Conservation (phyloP, 345 rosid species). For the Bruguiera gymnorhiza region DNA sequence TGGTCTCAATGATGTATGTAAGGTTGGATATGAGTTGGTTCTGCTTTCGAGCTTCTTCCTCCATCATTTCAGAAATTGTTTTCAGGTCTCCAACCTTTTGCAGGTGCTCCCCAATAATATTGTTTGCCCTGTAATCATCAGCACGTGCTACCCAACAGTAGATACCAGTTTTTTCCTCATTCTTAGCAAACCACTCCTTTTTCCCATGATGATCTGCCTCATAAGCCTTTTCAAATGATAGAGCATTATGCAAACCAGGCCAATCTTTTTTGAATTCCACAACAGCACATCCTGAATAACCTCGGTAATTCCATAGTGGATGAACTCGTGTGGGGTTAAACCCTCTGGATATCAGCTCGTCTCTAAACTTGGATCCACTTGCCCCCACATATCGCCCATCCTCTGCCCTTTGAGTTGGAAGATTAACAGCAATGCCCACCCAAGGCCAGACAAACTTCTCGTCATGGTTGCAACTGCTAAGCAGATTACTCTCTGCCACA, state of each 20-base stretch:
- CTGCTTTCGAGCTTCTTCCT: constrained; percentile 88
- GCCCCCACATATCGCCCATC: constrained; percentile 70
- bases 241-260: constrained; percentile 88
- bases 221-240: constrained; percentile 80
- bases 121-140: constrained; percentile 63
- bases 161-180: constrained; percentile 47
- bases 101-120: constrained; percentile 67
- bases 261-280: constrained; percentile 90
- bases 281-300: constrained; percentile 82
- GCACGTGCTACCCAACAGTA: constrained; percentile 95
- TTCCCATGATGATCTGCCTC: constrained; percentile 79
- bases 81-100: constrained; percentile 75
- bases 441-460: constrained; percentile 88
- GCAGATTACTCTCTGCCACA: constrained; percentile 23
- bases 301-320: constrained; percentile 77
- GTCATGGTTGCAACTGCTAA: constrained; percentile 41
- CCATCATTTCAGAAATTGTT: constrained; percentile 68
- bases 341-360: constrained; percentile 68
- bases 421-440: constrained; percentile 78
- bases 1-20: constrained; percentile 46
- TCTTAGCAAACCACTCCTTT: constrained; percentile 54
- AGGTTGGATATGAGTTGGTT: constrained; percentile 59
- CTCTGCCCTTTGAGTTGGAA: constrained; percentile 57
- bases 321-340: constrained; percentile 80
- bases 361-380: constrained; percentile 84